Evolutionary conservation across 2,329 filamentous ascomycete genomes (phyloP), one percentile per base, ranked within the genome.

Genomic region (Calonectria montana): DNA sequence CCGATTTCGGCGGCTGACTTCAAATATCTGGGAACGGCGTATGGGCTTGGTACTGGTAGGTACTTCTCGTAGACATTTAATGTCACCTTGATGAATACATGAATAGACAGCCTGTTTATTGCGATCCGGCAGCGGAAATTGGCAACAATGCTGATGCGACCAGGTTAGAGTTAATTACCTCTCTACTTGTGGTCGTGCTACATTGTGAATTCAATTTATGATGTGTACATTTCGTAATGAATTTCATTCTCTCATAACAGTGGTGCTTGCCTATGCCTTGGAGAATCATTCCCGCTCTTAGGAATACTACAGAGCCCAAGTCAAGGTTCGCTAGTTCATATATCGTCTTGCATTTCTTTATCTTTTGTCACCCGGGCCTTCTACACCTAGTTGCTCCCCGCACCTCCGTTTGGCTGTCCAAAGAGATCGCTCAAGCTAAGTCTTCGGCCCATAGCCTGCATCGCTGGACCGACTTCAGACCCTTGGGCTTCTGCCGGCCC

Each of bases 341-440:
- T 68, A 45, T 69, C 37, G 35, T 65, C 35, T 43, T 39, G 7
- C 43, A 18, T 23, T 53, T 59, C 37, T 53, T 25, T 15, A 29
- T 48, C 35, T 31, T 10, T 64, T 43, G 43, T 41, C 48, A 41
- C 9, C 37, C 21, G 13, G 31, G 31, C 31, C 31, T 35, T 10
- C 18, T 15, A 59, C 53, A 71, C 68, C 73, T 75, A 80, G 39
- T 77, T 73, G 39, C 73, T 77, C 23, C 69, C 67, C 47, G 57
- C 68, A 18, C 67, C 69, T 9, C 78, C 77, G 45, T 79, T 79
- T 64, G 81, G 77, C 62, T 79, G 79, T 23, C 82, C 81, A 73
- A 88, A 88, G 12, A 89, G 79, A 70, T 88, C 86, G 39, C 83
- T 84, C 45, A 88, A 74, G 71, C 84, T 87, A 16, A 88, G 76